Evolutionary conservation across 495 filamentous ascomycete species (phyloP).

Genomic region (Xylaria longipes): DNA sequence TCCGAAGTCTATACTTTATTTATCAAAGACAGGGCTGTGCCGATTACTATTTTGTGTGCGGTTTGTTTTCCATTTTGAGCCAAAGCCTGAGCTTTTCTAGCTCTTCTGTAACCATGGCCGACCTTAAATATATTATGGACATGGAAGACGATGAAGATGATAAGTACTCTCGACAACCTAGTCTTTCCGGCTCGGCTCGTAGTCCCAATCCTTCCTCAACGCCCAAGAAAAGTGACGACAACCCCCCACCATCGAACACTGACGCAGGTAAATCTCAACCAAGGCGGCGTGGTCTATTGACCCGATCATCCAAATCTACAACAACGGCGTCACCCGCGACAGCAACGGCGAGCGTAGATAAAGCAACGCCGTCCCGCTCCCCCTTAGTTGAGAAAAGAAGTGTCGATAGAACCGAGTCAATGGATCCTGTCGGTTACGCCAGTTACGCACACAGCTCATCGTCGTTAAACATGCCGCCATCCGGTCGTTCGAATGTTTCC

Average conservation of each 20-base stretch:
- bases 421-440: conserved; percentile 47
- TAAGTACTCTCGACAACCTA: conserved; percentile 41
- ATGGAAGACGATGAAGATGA: conserved; percentile 46
- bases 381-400: conserved; percentile 47
- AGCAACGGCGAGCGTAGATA: conserved; percentile 25
- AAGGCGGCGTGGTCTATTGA: conserved; percentile 35
- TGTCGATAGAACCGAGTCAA: conserved; percentile 52
- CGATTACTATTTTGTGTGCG: conserved; percentile 33
- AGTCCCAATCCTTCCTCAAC: conserved; percentile 47
- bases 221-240: conserved; percentile 33
- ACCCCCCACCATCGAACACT: conserved; percentile 28
- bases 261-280: conserved; percentile 37
- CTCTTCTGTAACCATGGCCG: conserved; percentile 51
- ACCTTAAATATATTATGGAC: conserved; percentile 58
- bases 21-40: conserved; percentile 46
- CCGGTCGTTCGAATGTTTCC: conserved; percentile 41
- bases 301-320: conserved; percentile 38
- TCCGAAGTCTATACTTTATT: conserved; percentile 45
- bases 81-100: conserved; percentile 16
- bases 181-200: conserved; percentile 43
- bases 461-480: conserved; percentile 37
- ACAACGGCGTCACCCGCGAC: conserved; percentile 32
- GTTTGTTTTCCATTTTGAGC: conserved; percentile 51
- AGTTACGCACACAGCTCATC: conserved; percentile 40
- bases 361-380: conserved; percentile 36